phyloP scores from a whole-genome alignment of 352 stramenopile genomes.

The Pythium oligandrum region DNA sequence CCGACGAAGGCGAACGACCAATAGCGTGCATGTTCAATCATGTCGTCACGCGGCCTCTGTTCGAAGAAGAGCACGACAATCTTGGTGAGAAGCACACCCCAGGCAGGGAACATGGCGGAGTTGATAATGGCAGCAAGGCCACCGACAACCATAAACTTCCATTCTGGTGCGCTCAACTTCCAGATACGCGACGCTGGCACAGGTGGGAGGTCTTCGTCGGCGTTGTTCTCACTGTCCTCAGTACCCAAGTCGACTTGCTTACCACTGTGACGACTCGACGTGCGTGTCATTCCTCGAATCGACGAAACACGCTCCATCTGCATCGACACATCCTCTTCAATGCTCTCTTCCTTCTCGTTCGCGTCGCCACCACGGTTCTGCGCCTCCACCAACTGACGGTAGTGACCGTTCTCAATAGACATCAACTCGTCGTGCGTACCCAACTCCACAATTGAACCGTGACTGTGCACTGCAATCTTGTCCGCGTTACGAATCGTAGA shows the following conservation, averaged over 20 bases:
- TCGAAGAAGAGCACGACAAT: background rate
- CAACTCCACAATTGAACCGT: constrained; percentile 64
- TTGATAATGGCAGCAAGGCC: background rate
- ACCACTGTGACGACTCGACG: background rate
- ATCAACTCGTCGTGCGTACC: constrained; percentile 64
- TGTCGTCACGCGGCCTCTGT: background rate
- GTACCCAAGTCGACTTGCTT: background rate
- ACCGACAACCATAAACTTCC: background rate
- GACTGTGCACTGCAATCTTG: too few relatives aligned
- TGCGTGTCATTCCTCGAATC: too few relatives aligned
- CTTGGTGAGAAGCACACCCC: background rate
- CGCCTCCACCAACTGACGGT: constrained; percentile 88
- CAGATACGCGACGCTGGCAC: background rate
- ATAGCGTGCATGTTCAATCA: background rate
- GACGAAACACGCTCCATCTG: too few relatives aligned
- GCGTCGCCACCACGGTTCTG: constrained; percentile 6
- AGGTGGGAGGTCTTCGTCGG: background rate
- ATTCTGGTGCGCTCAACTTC: background rate
- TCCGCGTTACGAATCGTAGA: constrained; percentile 22
- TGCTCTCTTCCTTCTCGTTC: constrained; percentile 34
- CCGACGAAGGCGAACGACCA: background rate
- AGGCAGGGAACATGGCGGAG: background rate
- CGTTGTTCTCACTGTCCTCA: background rate
- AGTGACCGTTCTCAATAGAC: constrained; percentile 73
- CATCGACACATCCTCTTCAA: constrained; percentile 91